Conservation (phyloP, 2,329 filamentous ascomycete genomes). For the Pseudopithomyces chartarum region DNA sequence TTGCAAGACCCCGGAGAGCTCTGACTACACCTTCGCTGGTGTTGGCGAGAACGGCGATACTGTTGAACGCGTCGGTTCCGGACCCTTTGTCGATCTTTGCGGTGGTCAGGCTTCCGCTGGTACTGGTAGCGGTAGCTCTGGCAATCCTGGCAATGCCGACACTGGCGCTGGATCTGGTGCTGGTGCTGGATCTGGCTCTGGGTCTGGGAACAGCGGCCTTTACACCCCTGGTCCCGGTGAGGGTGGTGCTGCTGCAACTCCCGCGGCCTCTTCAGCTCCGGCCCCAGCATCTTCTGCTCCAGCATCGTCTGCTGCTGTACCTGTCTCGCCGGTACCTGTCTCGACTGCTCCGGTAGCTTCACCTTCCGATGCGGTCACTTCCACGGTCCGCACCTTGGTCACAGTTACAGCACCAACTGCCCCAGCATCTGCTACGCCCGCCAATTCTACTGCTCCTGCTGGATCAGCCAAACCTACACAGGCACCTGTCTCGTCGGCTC, state of each 20-base stretch:
- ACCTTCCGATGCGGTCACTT: slow-evolving; percentile 12
- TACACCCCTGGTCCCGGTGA: slow-evolving; percentile 14
- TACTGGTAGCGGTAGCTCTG: neutral
- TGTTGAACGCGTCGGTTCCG: slow-evolving; percentile 38
- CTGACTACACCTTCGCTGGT: slow-evolving; percentile 62
- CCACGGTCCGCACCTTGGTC: slow-evolving; percentile 27
- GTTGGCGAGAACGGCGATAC: slow-evolving; percentile 59
- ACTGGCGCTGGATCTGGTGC: slow-evolving; percentile 3
- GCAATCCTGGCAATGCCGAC: neutral
- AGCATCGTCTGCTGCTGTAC: neutral
- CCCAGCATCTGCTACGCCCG: slow-evolving; percentile 5
- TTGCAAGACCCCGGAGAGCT: slow-evolving; percentile 59
- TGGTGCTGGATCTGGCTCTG: slow-evolving; percentile 4
- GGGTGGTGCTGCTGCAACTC: slow-evolving; percentile 1
- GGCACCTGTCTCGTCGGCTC: slow-evolving; percentile 9
- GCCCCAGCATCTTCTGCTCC: slow-evolving; percentile 9
- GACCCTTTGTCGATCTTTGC: slow-evolving; percentile 32
- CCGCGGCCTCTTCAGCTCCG: neutral
- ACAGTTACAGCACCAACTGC: slow-evolving; percentile 30
- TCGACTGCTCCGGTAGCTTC: slow-evolving; percentile 7
- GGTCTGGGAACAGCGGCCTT: slow-evolving; percentile 12
- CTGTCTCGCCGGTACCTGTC: slow-evolving; percentile 9
- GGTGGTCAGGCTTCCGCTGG: slow-evolving; percentile 17
- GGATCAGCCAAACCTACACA: slow-evolving; percentile 6
- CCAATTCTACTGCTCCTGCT: slow-evolving; percentile 4